Evolutionary conservation across 768 basidiomycete genomes (phyloP).

Genomic region (Trametes meyenii): DNA sequence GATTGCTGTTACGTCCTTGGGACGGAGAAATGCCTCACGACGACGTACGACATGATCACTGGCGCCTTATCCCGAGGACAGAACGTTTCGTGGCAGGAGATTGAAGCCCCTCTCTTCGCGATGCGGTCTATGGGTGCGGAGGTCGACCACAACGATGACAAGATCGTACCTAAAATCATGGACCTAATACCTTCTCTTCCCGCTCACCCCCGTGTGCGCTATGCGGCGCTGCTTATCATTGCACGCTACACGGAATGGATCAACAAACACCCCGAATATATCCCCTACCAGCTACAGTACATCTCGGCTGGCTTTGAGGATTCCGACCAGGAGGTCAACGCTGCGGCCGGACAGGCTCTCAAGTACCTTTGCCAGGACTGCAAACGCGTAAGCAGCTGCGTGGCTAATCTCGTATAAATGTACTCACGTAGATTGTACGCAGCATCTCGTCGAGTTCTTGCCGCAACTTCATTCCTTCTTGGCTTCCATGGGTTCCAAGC

Average conservation of each 20-base stretch:
- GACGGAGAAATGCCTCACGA: slow-evolving; percentile 78
- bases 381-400: slow-evolving; percentile 59
- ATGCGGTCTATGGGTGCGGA: slow-evolving; percentile 98
- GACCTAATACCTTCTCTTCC: slow-evolving; percentile 91
- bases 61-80: slow-evolving; percentile 65
- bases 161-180: slow-evolving; percentile 94
- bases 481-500: slow-evolving; percentile 72
- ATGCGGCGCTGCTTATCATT: slow-evolving; percentile 93
- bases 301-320: slow-evolving; percentile 92
- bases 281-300: slow-evolving; percentile 84
- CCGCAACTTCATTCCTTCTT: slow-evolving; percentile 92
- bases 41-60: slow-evolving; percentile 81
- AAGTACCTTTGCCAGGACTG: slow-evolving; percentile 98
- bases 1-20: slow-evolving; percentile 96
- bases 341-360: slow-evolving; percentile 94
- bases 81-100: slow-evolving; percentile 87
- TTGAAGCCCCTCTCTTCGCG: slow-evolving; percentile 96
- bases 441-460: slow-evolving; percentile 92
- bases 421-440: slow-evolving; percentile 9
- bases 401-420: background rate
- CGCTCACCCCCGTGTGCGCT: slow-evolving; percentile 87
- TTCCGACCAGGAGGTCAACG: slow-evolving; percentile 77
- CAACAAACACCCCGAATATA: slow-evolving; percentile 83
- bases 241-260: slow-evolving; percentile 98
- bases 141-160: slow-evolving; percentile 79